Conservation (phyloP, 2,329 filamentous ascomycete genomes). For the Aspergillus unguis region DNA sequence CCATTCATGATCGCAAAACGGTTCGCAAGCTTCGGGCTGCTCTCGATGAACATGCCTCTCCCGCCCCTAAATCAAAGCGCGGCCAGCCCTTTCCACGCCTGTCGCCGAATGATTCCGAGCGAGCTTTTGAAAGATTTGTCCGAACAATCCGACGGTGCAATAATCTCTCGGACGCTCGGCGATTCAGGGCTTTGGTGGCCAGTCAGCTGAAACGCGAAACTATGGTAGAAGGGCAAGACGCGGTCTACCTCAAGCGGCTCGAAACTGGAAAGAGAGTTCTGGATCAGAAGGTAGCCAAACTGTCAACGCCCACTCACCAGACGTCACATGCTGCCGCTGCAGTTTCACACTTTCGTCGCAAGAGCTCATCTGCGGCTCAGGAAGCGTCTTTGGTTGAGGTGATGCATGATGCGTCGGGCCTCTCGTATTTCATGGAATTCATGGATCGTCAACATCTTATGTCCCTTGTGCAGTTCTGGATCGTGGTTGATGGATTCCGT, state of each 20-base stretch:
- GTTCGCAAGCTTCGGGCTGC: slow-evolving; percentile 88
- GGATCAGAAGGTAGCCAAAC: slow-evolving; percentile 80
- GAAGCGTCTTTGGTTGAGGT: slow-evolving; percentile 77
- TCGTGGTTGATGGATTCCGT: slow-evolving; percentile 93
- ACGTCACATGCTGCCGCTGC: slow-evolving; percentile 33
- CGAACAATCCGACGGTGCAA: slow-evolving; percentile 82
- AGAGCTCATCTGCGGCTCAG: slow-evolving; percentile 61
- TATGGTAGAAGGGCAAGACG: slow-evolving; percentile 73
- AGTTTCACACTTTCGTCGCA: slow-evolving; percentile 30
- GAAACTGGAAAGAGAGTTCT: slow-evolving; percentile 87
- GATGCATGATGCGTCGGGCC: slow-evolving; percentile 80
- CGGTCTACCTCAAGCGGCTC: slow-evolving; percentile 78
- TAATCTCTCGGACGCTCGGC: slow-evolving; percentile 86
- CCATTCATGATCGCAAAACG: slow-evolving; percentile 92
- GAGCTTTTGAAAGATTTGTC: slow-evolving; percentile 92
- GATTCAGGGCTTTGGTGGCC: slow-evolving; percentile 86
- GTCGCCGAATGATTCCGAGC: slow-evolving; percentile 77
- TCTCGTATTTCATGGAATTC: slow-evolving; percentile 99
- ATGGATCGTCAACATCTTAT: slow-evolving; percentile 91
- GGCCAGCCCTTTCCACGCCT: slow-evolving; percentile 74
- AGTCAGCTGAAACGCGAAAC: slow-evolving; percentile 87
- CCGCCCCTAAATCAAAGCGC: slow-evolving; percentile 64
- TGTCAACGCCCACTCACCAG: slow-evolving; percentile 63
- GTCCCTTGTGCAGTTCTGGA: slow-evolving; percentile 93
- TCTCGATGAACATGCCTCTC: slow-evolving; percentile 87